Percentiles rank a stretch among this genome's conserved stretches.
Conservation (phyloP, 2,329 filamentous ascomycete species). For the Cytospora chrysosperma region DNA sequence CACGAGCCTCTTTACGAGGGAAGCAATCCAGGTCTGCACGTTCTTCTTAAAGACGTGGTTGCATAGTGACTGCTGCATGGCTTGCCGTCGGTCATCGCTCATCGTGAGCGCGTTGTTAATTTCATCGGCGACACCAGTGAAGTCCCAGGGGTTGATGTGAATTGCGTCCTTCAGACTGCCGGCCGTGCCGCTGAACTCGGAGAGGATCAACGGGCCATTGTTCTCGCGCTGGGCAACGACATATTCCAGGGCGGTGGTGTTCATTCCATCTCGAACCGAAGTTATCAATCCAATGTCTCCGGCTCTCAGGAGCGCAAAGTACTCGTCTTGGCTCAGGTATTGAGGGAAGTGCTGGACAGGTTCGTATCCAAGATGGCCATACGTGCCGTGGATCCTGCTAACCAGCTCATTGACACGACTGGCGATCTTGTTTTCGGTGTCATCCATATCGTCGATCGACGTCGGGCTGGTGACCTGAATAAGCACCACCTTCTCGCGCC, state of each 20-base stretch:
- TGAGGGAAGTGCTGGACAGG: constrained; percentile 95
- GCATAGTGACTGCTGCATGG: constrained; percentile 75
- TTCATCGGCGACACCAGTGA: constrained; percentile 77
- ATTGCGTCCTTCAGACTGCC: constrained; percentile 82
- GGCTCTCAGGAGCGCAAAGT: constrained; percentile 87
- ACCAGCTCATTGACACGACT: constrained; percentile 89
- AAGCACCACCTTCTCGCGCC: constrained; percentile 86
- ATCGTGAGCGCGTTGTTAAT: constrained; percentile 82
- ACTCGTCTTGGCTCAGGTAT: constrained; percentile 85
- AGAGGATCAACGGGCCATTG: constrained; percentile 86
- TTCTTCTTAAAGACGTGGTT: constrained; percentile 82
- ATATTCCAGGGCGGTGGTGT: constrained; percentile 94
- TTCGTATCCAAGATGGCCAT: constrained; percentile 83
- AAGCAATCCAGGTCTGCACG: constrained; percentile 81
- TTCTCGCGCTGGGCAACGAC: constrained; percentile 87
- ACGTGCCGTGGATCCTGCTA: constrained; percentile 85
- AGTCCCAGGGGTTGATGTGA: constrained; percentile 96
- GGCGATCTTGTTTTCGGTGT: constrained; percentile 75
- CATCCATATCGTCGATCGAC: constrained; percentile 73
- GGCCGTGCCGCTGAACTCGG: constrained; percentile 93
- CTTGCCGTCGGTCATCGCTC: constrained; percentile 61
- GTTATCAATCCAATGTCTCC: constrained; percentile 94
- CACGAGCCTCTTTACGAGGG: constrained; percentile 75
- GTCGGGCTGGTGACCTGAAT: constrained; percentile 94
- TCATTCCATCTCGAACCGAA: constrained; percentile 95